Evolutionary conservation across 495 filamentous ascomycete species (phyloP), one percentile per base, ranked within the genome.

Genomic region (Xylaria castorea): DNA sequence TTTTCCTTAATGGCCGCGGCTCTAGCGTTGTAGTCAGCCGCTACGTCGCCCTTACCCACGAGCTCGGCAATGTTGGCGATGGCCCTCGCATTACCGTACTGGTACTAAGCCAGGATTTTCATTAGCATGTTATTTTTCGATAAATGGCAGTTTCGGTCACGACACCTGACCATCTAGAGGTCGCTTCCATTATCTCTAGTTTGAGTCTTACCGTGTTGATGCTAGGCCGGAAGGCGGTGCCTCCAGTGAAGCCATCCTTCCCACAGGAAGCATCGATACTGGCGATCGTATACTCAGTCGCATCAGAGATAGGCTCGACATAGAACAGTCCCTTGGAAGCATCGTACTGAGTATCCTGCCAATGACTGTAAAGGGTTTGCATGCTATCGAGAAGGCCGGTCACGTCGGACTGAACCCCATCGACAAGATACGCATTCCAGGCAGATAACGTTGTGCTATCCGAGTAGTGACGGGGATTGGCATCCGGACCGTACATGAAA

Each of bases 241-340:
- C 79, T 5, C 79, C 79, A 0, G 65, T 71, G 27, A 80, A 81
- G 0, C 77, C 77, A 70, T 81, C 79, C 3, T 7, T 40, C 4
- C 70, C 70, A 32, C 70, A 63, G 5, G 73, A 73, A 6, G 79
- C 76, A 53, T 81, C 78, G 63, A 80, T 78, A 46, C 76, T 78
- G 3, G 79, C 69, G 51, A 79, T 78, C 6, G 78, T 81, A 51
- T 81, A 81, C 72, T 81, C 79, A 5, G 79, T 81, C 25, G 75
- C 79, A 51, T 81, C 79, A 6, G 72, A 69, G 42, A 81, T 32
- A 0, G 79, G 79, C 51, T 78, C 74, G 30, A 80, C 76, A 66
- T 73, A 81, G 53, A 75, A 81, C 11, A 81, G 55, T 3, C 61
- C 71, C 71, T 78, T 80, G 3, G 66, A 63, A 18, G 79, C 72